Percentiles rank a stretch among this genome's conserved stretches.
Evolutionary conservation across 192 early-diverging fungal species (phyloP).

Genomic region (Jimgerdemannia flammicorona): DNA sequence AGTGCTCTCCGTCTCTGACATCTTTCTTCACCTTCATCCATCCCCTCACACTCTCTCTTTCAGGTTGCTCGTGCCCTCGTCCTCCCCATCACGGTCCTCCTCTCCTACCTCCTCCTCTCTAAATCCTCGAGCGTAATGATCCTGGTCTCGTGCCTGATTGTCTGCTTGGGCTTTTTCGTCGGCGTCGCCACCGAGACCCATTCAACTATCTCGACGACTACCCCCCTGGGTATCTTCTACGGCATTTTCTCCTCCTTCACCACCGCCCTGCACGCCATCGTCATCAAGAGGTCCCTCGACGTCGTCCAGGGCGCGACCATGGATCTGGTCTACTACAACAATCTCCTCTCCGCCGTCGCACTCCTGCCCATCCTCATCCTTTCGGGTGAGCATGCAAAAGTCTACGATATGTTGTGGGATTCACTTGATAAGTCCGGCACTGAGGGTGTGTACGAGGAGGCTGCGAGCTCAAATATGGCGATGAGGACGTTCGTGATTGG

Average conservation of each 20-base stretch:
- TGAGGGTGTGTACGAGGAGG: not conserved
- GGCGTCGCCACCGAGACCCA: conserved; percentile 37
- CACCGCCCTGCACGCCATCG: conserved; percentile 58
- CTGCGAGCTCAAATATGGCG: not conserved
- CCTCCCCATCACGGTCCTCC: conserved; percentile 51
- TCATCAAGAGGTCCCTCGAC: conserved; percentile 48
- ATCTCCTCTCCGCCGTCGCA: conserved; percentile 37
- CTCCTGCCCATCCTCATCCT: conserved; percentile 46
- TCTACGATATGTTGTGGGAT: conserved; percentile 7
- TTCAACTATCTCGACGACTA: not conserved
- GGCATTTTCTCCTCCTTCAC: conserved; percentile 47
- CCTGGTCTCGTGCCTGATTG: conserved; percentile 35
- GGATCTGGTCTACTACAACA: conserved; percentile 61
- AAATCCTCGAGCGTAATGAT: conserved; percentile 32
- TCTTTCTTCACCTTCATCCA: not conserved
- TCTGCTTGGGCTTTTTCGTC: conserved; percentile 49
- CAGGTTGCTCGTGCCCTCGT: conserved; percentile 54
- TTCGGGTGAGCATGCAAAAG: conserved; percentile 30
- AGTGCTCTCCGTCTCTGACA: not conserved
- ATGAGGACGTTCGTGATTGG: conserved; percentile 26
- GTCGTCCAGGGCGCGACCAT: conserved; percentile 47
- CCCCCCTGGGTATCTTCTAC: conserved; percentile 36
- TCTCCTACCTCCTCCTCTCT: conserved; percentile 34
- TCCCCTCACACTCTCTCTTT: not conserved
- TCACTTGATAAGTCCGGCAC: not conserved